Conservation (phyloP, 2,329 filamentous ascomycete genomes). For the Chaetomiaceae sp. region DNA sequence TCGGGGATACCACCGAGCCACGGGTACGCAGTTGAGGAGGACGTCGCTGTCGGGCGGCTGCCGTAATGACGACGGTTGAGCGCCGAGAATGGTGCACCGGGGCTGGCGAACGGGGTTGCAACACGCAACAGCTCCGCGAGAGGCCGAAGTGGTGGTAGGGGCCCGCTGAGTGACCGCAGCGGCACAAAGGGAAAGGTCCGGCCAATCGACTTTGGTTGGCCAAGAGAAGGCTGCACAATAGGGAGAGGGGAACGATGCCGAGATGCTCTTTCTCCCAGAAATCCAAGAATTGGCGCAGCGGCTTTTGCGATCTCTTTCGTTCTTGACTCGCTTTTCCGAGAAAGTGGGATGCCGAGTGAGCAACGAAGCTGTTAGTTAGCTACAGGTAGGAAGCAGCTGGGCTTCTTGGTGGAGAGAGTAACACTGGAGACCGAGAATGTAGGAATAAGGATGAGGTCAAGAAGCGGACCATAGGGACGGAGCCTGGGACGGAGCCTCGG, state of each 20-base stretch:
- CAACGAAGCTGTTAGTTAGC: not conserved
- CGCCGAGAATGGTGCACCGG: not conserved
- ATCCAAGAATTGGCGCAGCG: too few species aligned
- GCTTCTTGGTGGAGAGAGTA: not conserved
- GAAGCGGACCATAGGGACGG: not conserved
- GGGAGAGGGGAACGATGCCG: not conserved
- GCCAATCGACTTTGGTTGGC: constrained; percentile 1
- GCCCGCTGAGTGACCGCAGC: not conserved
- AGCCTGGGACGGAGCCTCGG: not conserved
- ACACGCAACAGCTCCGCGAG: constrained; percentile 7
- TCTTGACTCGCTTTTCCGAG: not conserved
- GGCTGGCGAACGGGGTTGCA: constrained; percentile 3
- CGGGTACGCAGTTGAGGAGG: not conserved
- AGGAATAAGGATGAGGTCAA: constrained; percentile 1
- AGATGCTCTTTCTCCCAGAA: not conserved
- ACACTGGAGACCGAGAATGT: not conserved
- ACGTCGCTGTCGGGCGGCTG: not conserved
- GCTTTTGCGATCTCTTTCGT: not conserved
- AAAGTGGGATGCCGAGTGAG: not conserved
- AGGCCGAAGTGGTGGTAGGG: not conserved
- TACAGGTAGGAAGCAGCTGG: not conserved
- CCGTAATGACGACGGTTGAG: not conserved
- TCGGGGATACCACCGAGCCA: not conserved
- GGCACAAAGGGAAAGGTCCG: constrained; percentile 13
- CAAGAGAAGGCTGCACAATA: not conserved